Evolutionary conservation across 768 basidiomycete species (phyloP), one percentile per base, ranked within the genome.

Genomic region (Lentinula lateritia): DNA sequence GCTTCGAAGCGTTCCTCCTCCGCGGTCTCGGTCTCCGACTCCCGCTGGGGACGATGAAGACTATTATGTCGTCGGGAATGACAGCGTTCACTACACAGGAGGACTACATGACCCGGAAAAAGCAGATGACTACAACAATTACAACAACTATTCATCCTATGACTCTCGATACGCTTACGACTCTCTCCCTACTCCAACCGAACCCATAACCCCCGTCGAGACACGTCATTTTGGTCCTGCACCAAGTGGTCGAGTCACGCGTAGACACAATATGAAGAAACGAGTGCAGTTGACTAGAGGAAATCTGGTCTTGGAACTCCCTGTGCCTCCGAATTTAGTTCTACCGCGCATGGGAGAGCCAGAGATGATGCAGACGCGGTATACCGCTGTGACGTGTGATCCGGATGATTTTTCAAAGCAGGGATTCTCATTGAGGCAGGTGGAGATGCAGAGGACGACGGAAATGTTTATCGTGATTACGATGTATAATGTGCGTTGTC

Each of bases 391-490:
- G 5, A 97, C 94, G 9, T 93, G 94, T 71, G 93, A 95, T 70
- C 95, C 95, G 1, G 92, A 98, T 69, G 89, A 95, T 38, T 97
- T 95, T 69, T 87, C 91, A 73, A 83, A 80, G 69, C 85, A 85
- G 52, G 88, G 91, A 10, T 95, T 92, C 72, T 90, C 88, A 62
- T 79, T 98, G 35, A 81, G 95, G 55, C 95, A 97, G 70, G 89
- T 89, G 69, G 83, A 91, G 68, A 83, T 75, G 63, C 85, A 87
- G 35, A 81, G 94, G 58, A 82, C 88, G 60, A 97, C 94, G 12
- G 95, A 98, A 69, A 71, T 98, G 59, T 91, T 96, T 76, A 90
- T 98, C 70, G 92, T 93, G 61, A 90, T 98, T 67, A 98, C 95
- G 23, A 94, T 97, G 93, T 97, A 89, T 71, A 97, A 97, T 71